Conservation (phyloP, 148 eudicot species). For the Euryodendron excelsum region DNA sequence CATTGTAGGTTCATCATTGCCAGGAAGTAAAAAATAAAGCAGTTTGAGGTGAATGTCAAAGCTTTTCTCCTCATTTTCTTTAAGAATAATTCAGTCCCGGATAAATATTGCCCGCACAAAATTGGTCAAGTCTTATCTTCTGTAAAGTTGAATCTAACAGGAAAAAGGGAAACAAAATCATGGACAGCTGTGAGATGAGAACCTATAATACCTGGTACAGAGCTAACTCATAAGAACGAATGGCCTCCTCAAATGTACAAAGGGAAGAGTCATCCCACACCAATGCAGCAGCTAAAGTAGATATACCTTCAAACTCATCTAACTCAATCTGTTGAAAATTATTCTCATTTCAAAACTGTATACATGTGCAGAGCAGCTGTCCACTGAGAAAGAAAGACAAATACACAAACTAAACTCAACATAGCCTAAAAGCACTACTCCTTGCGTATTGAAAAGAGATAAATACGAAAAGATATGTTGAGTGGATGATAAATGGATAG, state of each 20-base stretch:
- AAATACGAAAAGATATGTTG: neutral
- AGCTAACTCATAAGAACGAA: constrained; percentile 49
- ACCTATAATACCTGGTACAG: constrained; percentile 57
- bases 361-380: constrained; percentile 16
- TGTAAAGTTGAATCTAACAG: neutral
- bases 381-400: constrained; percentile 17
- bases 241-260: constrained; percentile 58
- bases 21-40: neutral
- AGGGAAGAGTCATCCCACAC: constrained; percentile 65
- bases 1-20: neutral
- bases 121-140: neutral
- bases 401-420: constrained; percentile 9
- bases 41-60: neutral
- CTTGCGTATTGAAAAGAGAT: neutral
- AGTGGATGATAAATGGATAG: neutral
- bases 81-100: neutral
- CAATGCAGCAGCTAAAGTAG: constrained; percentile 64
- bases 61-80: neutral
- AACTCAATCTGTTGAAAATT: constrained; percentile 69
- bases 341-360: constrained; percentile 8
- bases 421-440: constrained; percentile 5
- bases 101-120: neutral
- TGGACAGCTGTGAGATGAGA: constrained; percentile 9
- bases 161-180: neutral
- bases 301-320: constrained; percentile 64